Evolutionary conservation across 164 flowering plant genomes (phyloP).

Genomic region (Macadamia tetraphylla): DNA sequence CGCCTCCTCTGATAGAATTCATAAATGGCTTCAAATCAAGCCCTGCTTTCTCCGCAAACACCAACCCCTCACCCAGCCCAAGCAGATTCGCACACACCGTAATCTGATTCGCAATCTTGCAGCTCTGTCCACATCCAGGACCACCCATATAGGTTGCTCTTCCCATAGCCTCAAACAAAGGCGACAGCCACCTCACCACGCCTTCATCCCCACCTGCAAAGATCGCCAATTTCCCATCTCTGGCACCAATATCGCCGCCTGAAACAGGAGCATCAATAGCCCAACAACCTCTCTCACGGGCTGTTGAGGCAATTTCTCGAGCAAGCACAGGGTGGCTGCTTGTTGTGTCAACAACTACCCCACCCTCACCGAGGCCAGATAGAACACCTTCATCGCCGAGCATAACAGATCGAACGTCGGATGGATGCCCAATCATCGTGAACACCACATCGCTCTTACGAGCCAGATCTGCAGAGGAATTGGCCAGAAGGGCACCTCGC

Average conservation of each 20-base stretch:
- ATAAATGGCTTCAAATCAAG: slow-evolving; percentile 42
- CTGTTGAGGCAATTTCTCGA: slow-evolving; percentile 34
- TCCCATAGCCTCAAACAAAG: slow-evolving; percentile 45
- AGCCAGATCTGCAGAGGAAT: slow-evolving; percentile 44
- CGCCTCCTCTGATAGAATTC: slow-evolving; percentile 52
- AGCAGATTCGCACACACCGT: slow-evolving; percentile 48
- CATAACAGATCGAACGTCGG: slow-evolving; percentile 54
- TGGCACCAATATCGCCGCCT: slow-evolving; percentile 70
- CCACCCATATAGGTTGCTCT: slow-evolving; percentile 35
- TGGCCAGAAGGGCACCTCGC: slow-evolving; percentile 47
- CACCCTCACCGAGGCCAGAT: slow-evolving; percentile 26
- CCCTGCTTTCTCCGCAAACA: slow-evolving; percentile 58
- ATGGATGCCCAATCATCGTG: slow-evolving; percentile 79
- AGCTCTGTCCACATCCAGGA: slow-evolving; percentile 64
- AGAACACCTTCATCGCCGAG: slow-evolving; percentile 24
- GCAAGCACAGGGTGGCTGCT: slow-evolving; percentile 62
- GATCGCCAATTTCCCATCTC: slow-evolving; percentile 60
- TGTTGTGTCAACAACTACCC: slow-evolving; percentile 60
- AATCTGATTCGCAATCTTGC: slow-evolving; percentile 77
- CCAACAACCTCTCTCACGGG: slow-evolving; percentile 40
- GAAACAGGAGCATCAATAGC: slow-evolving; percentile 77
- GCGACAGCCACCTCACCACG: slow-evolving; percentile 52
- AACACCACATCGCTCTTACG: slow-evolving; percentile 48
- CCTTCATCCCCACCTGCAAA: slow-evolving; percentile 28
- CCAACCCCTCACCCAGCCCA: slow-evolving; percentile 71